phyloP scores from a whole-genome alignment of 2,329 filamentous ascomycete genomes.

The Zymoseptoria pseudotritici region DNA sequence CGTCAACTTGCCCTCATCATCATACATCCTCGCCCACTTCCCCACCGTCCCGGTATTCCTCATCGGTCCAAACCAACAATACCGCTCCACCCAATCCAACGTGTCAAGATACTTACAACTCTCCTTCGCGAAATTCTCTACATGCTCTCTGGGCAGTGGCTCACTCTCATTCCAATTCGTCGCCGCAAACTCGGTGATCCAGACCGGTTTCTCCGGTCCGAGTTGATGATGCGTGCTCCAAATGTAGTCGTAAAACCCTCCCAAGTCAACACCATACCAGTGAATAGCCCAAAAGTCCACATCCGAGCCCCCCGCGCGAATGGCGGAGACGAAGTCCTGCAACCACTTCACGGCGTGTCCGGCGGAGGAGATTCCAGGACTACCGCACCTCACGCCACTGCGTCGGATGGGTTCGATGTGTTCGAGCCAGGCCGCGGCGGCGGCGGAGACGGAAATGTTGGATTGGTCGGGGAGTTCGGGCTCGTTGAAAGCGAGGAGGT shows the following conservation, averaged over 20 bases:
- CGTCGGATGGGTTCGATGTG: constrained; percentile 25
- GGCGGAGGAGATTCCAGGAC: constrained; percentile 25
- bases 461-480: constrained; percentile 27
- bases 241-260: constrained; percentile 29
- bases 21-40: constrained; percentile 24
- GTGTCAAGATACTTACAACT: constrained; percentile 25
- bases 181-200: constrained; percentile 28
- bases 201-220: constrained; percentile 11
- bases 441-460: constrained; percentile 24
- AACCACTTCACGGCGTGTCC: constrained; percentile 24
- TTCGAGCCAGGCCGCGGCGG: constrained; percentile 22
- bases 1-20: constrained; percentile 26
- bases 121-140: constrained; percentile 23
- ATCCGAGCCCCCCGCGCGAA: constrained; percentile 21
- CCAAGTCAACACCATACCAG: constrained; percentile 26
- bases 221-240: constrained; percentile 20
- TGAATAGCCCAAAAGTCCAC: constrained; percentile 27
- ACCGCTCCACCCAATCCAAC: constrained; percentile 29
- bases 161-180: constrained; percentile 27
- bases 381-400: constrained; percentile 19
- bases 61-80: constrained; percentile 29
- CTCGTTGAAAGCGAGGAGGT: constrained; percentile 27
- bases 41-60: constrained; percentile 27
- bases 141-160: constrained; percentile 23
- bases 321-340: constrained; percentile 20